phyloP scores from a whole-genome alignment of 768 basidiomycete species.

The Suillus subaureus region DNA sequence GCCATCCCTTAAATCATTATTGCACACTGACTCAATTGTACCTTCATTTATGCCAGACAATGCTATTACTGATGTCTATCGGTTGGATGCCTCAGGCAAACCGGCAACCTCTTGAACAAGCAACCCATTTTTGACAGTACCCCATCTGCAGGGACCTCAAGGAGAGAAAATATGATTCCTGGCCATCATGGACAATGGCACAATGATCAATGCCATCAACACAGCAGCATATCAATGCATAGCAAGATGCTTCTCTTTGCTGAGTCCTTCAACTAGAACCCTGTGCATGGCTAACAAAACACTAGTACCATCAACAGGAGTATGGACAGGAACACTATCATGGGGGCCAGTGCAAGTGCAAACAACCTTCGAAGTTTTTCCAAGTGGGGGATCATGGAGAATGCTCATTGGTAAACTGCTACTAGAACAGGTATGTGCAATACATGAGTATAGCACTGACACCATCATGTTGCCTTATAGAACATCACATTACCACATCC shows the following conservation, averaged over 20 bases:
- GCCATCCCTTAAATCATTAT: background rate
- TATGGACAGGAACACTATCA: constrained; percentile 4
- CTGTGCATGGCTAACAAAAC: constrained; percentile 26
- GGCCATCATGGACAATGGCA: constrained; percentile 17
- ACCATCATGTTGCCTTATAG: too few species aligned
- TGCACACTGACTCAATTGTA: background rate
- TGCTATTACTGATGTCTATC: constrained; percentile 4
- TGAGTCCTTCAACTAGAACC: too few species aligned
- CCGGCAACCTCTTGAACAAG: background rate
- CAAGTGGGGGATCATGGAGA: too few species aligned
- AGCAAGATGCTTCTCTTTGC: too few species aligned
- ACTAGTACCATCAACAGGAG: constrained; percentile 10
- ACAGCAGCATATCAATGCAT: too few species aligned
- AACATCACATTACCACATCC: too few species aligned
- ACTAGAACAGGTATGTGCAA: too few species aligned
- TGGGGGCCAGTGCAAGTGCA: too few species aligned
- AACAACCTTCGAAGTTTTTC: too few species aligned
- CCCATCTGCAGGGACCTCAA: constrained; percentile 13
- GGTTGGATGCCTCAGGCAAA: constrained; percentile 1
- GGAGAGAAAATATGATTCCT: constrained; percentile 16
- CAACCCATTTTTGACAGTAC: background rate
- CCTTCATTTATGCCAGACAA: background rate
- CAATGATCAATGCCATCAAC: constrained; percentile 17
- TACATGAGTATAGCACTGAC: too few species aligned
- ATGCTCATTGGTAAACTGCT: too few species aligned